Percentiles rank a stretch among this genome's conserved stretches.
These are phyloP conservation scores for Eudorina sp. DNA, from an alignment of 139 green algal species.

Conservation along the genomic window DNA sequence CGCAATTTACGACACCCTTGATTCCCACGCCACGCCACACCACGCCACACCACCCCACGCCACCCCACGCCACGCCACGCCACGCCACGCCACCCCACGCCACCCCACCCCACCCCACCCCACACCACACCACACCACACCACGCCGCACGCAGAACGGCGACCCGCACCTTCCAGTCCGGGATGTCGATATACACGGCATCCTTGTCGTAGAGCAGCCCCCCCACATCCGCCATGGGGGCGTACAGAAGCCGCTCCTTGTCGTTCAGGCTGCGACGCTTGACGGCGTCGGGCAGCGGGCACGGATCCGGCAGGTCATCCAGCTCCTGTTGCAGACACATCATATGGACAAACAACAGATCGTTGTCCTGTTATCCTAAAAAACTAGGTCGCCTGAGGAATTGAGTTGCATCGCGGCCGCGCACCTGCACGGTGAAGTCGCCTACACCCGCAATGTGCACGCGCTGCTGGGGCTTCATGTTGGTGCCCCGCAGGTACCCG, in stretches of 20 bases:
- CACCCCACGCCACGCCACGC: too few relatives aligned
- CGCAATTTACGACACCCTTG: too few relatives aligned
- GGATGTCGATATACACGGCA: conserved; percentile 98
- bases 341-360: too few relatives aligned
- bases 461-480: conserved; percentile 76
- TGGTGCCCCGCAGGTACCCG: conserved; percentile 92
- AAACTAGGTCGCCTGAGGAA: too few relatives aligned
- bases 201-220: conserved; percentile 98
- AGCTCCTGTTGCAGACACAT: conserved; percentile 79
- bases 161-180: conserved; percentile 97
- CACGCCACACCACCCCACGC: too few relatives aligned
- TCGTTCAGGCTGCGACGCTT: conserved; percentile 90
- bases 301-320: conserved; percentile 92
- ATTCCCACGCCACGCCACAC: too few relatives aligned
- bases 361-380: too few relatives aligned
- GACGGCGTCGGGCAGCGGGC: conserved; percentile 87
- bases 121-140: too few relatives aligned
- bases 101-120: too few relatives aligned
- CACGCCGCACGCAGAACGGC: too few relatives aligned
- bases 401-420: too few relatives aligned
- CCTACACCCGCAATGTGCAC: conserved; percentile 95
- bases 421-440: conserved; percentile 81
- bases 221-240: conserved; percentile 96
- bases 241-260: conserved; percentile 93
- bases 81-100: too few relatives aligned